These are phyloP conservation scores for Fraxinus latifolia DNA, from an alignment of 305 asterid species.

Conservation along the genomic window DNA sequence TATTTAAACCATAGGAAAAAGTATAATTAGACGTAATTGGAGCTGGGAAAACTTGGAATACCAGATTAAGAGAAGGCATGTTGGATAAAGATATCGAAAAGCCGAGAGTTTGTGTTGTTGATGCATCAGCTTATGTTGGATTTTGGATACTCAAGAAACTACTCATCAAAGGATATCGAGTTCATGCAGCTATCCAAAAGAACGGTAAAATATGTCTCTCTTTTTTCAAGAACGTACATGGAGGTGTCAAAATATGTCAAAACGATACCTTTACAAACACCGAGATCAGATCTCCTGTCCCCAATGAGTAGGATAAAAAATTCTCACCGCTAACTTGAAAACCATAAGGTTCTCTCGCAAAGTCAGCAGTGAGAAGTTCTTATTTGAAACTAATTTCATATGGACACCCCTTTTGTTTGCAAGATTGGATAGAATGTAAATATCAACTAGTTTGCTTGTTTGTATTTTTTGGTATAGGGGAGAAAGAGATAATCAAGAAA, in stretches of 20 bases:
- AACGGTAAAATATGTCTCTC: conserved; percentile 24
- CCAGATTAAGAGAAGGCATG: neutral
- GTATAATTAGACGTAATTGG: neutral
- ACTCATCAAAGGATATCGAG: conserved; percentile 33
- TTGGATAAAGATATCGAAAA: conserved; percentile 1
- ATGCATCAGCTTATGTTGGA: conserved; percentile 49
- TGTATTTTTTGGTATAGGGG: conserved; percentile 28
- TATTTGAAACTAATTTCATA: neutral
- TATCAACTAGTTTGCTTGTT: neutral
- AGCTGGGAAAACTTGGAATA: neutral
- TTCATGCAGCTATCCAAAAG: conserved; percentile 41
- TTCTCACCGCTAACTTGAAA: too few relatives aligned
- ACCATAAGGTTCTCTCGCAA: neutral
- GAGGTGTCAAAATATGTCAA: neutral
- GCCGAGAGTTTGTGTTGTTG: conserved; percentile 41
- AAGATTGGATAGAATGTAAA: neutral
- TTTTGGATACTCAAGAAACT: conserved; percentile 42
- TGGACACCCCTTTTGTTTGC: neutral
- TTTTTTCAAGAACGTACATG: neutral
- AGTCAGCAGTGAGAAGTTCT: neutral
- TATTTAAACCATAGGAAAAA: neutral
- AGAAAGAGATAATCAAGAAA: conserved; percentile 28
- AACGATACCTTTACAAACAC: neutral
- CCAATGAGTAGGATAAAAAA: neutral
- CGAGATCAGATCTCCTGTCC: neutral